Percentiles rank a stretch among this genome's conserved stretches.
Conservation (phyloP, 2,329 filamentous ascomycete species). For the Beauveria bassiana region DNA sequence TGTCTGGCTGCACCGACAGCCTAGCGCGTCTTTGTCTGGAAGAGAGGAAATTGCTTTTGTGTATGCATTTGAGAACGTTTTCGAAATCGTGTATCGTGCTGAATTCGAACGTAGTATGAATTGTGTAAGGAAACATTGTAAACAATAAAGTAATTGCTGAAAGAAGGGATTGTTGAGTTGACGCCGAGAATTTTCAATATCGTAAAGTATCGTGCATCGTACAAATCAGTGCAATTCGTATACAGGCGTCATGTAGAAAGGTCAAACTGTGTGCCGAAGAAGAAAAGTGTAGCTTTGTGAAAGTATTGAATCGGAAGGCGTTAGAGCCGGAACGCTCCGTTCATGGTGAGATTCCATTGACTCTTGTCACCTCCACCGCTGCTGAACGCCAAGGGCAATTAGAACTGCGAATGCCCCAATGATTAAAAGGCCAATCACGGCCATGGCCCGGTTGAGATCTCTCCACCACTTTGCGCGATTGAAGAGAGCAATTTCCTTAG, state of each 20-base stretch:
- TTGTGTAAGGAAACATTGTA: not conserved
- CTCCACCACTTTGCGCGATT: slow-evolving; percentile 53
- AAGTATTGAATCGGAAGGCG: not conserved
- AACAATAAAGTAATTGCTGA: slow-evolving; percentile 11
- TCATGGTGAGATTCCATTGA: not conserved
- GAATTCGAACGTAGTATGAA: not conserved
- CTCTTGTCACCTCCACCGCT: slow-evolving; percentile 35
- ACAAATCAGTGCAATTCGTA: not conserved
- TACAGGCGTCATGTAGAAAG: not conserved
- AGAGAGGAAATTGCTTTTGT: not conserved
- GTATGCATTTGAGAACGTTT: not conserved
- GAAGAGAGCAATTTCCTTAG: slow-evolving; percentile 36
- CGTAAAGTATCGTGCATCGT: slow-evolving; percentile 2
- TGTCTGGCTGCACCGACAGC: not conserved
- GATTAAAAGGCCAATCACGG: slow-evolving; percentile 46
- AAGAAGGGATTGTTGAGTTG: slow-evolving; percentile 4
- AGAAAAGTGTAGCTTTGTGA: not conserved
- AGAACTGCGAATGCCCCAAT: slow-evolving; percentile 45
- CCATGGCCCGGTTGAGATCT: slow-evolving; percentile 51
- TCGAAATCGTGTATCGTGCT: not conserved
- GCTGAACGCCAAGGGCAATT: slow-evolving; percentile 42
- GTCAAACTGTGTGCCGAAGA: not conserved
- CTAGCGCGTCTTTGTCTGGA: not conserved
- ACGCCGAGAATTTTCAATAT: not conserved
- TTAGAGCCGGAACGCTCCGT: not conserved